Evolutionary conservation across 75 land plant species (phyloP).

Genomic region (Pinus taeda): DNA sequence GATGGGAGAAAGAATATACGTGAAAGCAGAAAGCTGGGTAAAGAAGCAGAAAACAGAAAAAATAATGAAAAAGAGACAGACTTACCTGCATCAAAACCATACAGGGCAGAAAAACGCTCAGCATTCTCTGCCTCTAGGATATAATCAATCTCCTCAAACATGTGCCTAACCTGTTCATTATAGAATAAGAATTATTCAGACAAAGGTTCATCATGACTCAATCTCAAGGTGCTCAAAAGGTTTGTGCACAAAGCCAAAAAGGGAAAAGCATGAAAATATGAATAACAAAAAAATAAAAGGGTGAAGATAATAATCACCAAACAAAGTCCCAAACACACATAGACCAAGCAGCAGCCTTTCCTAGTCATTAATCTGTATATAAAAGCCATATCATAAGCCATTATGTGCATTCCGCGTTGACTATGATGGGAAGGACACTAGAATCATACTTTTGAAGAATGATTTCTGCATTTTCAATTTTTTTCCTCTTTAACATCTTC

Average conservation of each 20-base stretch:
- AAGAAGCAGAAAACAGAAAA: conserved; percentile 8
- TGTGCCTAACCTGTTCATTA: conserved; percentile 74
- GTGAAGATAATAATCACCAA: neutral
- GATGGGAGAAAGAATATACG: neutral
- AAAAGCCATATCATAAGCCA: too few species aligned
- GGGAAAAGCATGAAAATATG: neutral
- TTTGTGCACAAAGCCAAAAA: neutral
- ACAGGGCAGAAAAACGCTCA: conserved; percentile 87
- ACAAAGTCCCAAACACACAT: neutral
- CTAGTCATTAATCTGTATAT: too few species aligned
- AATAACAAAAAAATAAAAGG: neutral
- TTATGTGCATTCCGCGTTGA: too few species aligned
- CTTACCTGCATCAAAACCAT: conserved; percentile 44
- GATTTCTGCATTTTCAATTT: too few species aligned
- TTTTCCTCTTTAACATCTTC: too few species aligned
- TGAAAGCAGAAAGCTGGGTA: neutral
- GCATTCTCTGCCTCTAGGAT: conserved; percentile 88
- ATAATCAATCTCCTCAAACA: conserved; percentile 98
- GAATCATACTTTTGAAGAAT: too few species aligned
- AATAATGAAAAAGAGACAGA: neutral
- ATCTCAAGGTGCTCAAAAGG: neutral
- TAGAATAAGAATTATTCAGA: neutral
- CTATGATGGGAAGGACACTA: too few species aligned
- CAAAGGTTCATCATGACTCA: neutral
- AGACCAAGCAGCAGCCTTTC: too few species aligned